Base-by-base conservation (phyloP, 176 grass and related monocot genomes). In the Bromus sterilis region DNA sequence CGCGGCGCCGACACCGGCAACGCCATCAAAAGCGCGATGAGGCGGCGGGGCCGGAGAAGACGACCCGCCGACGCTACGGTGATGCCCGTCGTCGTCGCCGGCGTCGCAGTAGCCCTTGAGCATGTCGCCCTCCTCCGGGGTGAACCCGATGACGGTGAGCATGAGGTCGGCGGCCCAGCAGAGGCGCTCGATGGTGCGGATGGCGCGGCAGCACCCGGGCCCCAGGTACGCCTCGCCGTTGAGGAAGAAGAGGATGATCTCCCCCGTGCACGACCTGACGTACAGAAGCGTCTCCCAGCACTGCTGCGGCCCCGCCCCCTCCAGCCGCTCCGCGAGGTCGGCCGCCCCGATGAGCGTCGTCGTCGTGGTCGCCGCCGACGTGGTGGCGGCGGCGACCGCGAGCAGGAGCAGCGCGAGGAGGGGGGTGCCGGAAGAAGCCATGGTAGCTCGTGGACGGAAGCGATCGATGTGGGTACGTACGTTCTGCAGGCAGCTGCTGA, bases 151-250 rank as follows among this genome's bases (percentile, higher is more conserved):
- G 63, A 82, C 66, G 12, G 87, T 75, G 5, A 95, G 69, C 90
- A 93, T 44, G 83, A 83, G 72, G 62, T 96, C 93, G 51, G 93
- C 79, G 87, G 80, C 93, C 93, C 93, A 95, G 85, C 93, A 93
- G 70, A 79, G 53, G 15, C 61, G 63, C 82, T 95, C 75, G 80
- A 96, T 89, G 85, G 75, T 77, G 74, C 87, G 85, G 84, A 96
- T 89, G 63, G 90, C 75, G 62, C 80, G 87, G 76, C 88, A 96
- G 84, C 93, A 96, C 0, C 83, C 78, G 2, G 87, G 80, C 0
- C 90, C 93, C 32, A 96, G 83, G 82, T 93, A 93, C 14, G 90
- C 81, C 85, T 93, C 82, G 71, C 93, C 93, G 66, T 89, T 90
- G 66, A 96, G 25, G 87, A 93, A 72, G 85, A 86, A 90, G 64